Conservation (phyloP, 176 grass and related monocot species). For the Carex myosuroides region DNA sequence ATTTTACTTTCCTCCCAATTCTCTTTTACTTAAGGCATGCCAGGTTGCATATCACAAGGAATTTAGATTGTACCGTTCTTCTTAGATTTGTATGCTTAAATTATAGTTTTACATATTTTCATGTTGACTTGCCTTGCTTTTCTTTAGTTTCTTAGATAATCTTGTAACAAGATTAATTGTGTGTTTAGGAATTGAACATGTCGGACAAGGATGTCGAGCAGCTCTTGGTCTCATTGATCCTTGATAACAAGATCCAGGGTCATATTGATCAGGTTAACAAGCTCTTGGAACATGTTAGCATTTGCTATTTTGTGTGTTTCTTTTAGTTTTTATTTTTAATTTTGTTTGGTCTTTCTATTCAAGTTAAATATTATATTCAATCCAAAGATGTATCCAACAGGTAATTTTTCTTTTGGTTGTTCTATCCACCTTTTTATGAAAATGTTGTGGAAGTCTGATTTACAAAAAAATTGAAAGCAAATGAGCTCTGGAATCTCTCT, state of each 20-base stretch:
- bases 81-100: background rate
- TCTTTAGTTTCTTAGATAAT: background rate
- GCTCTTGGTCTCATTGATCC: constrained; percentile 86
- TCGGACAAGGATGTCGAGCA: too few species aligned
- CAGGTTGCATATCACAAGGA: background rate
- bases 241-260: constrained; percentile 41
- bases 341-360: background rate
- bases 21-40: background rate
- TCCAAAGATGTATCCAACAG: too few species aligned
- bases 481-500: background rate
- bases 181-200: constrained; percentile 73
- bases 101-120: background rate
- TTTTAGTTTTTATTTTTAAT: background rate
- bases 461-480: background rate
- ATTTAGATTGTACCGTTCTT: background rate
- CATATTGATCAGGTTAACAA: background rate
- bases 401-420: background rate
- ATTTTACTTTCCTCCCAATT: background rate
- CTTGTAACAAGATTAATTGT: background rate
- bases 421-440: background rate
- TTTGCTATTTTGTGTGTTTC: background rate
- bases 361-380: background rate
- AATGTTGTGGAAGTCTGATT: background rate
- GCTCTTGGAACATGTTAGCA: constrained; percentile 44
- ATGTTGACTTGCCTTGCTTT: background rate